These are phyloP conservation scores for Diaporthe eres DNA, from an alignment of 2,329 filamentous ascomycete genomes.

Conservation along the genomic window DNA sequence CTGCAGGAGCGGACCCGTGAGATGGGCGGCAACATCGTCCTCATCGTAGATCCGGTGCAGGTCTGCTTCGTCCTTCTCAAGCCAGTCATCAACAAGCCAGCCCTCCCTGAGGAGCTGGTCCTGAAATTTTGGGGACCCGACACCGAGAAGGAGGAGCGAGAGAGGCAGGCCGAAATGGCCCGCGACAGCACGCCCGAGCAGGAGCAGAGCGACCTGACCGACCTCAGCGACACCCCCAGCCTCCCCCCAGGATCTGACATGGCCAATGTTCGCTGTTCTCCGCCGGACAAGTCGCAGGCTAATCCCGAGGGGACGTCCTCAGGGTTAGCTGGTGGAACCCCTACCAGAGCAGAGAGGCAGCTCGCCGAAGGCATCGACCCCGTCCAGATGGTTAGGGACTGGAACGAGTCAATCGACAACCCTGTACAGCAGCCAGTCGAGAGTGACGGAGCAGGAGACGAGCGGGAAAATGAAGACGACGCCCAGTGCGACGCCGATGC, in stretches of 20 bases:
- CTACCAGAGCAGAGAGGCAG: neutral
- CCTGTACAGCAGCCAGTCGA: neutral
- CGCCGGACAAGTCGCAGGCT: neutral
- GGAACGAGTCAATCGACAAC: neutral
- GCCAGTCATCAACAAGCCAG: neutral
- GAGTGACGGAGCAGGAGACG: neutral
- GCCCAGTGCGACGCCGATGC: neutral
- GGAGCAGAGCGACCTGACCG: constrained; percentile 26
- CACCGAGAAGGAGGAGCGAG: neutral
- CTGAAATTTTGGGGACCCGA: constrained; percentile 31
- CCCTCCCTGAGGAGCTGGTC: constrained; percentile 23
- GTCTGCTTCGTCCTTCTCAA: constrained; percentile 24
- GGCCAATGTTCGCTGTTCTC: neutral
- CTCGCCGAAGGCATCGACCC: neutral
- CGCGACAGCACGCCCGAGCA: constrained; percentile 13
- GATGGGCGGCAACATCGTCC: constrained; percentile 16
- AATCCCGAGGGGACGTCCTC: neutral
- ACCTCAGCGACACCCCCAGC: constrained; percentile 27
- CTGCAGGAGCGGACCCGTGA: constrained; percentile 23
- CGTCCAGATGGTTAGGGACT: constrained; percentile 3
- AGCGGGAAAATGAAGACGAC: neutral
- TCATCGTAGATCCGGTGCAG: constrained; percentile 31
- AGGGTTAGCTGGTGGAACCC: neutral
- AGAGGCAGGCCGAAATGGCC: neutral
- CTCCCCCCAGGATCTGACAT: neutral